These are phyloP conservation scores for Brassica hybrid DNA, from an alignment of 441 rosid species.

Conservation along the genomic window DNA sequence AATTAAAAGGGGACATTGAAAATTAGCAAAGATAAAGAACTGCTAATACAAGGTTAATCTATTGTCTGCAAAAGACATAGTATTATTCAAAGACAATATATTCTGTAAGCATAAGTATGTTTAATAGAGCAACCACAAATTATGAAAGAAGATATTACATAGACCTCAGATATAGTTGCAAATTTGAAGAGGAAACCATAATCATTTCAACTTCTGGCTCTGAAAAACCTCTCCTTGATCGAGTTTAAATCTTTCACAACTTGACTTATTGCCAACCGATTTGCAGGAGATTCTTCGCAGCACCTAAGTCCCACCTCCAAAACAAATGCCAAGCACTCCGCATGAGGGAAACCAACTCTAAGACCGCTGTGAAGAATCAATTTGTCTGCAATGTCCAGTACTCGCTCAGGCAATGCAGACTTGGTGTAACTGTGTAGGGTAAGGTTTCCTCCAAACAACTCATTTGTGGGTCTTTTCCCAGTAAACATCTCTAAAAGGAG, in stretches of 20 bases:
- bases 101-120: not conserved
- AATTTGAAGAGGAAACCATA: no score
- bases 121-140: not conserved
- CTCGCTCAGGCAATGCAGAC: conserved; percentile 19
- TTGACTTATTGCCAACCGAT: conserved; percentile 16
- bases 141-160: not conserved
- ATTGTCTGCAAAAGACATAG: not conserved
- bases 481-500: conserved; percentile 42
- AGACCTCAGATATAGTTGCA: not conserved
- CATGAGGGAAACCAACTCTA: conserved; percentile 4
- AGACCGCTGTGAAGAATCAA: conserved; percentile 3
- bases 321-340: conserved; percentile 14
- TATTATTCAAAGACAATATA: not conserved
- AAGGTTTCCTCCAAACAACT: conserved; percentile 27
- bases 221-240: conserved; percentile 17
- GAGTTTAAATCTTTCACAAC: conserved; percentile 17
- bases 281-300: conserved; percentile 24
- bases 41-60: not conserved
- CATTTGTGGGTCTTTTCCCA: conserved; percentile 40
- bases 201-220: not conserved
- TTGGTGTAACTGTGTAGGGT: conserved; percentile 25
- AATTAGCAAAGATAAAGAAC: not conserved
- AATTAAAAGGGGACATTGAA: not conserved
- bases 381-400: conserved; percentile 11
- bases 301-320: conserved; percentile 36